Evolutionary conservation across 1,284 basidiomycete genomes (phyloP), one percentile per base, ranked within the genome.

Genomic region (Tremellales sp.): DNA sequence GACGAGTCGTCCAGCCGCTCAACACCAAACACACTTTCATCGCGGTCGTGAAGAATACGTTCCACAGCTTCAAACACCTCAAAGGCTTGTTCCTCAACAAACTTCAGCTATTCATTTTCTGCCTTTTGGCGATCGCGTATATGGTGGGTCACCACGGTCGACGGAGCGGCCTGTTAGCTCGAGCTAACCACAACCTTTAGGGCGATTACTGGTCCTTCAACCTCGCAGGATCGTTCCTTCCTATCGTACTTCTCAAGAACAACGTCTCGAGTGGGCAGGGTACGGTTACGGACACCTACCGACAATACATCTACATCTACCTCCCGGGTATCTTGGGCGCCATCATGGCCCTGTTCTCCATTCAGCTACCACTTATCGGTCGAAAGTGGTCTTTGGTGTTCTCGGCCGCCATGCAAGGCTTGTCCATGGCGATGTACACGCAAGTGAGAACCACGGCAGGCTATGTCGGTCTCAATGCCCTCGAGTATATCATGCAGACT

Each of bases 331-430:
- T 72, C 32, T 46, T 66, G 22, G 71, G 70, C 35, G 61, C 65
- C 7, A 55, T 71, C 2, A 48, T 71, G 18, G 72, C 70, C 9
- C 52, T 69, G 9, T 53, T 65, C 4, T 62, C 72, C 33, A 66
- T 74, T 43, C 68, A 73, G 48, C 53, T 73, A 2, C 71, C 70
- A 7, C 57, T 66, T 12, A 36, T 73, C 5, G 73, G 73, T 2
- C 40, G 74, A 24, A 73, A 74, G 43, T 73, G 71, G 70, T 66
- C 65, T 4, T 60, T 74, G 43, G 70, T 74, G n/a, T 54, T 71
- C 25, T 65, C 65, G 5, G 70, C 70, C 2, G 60, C 63, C 0
- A 50, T 73, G 40, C 71, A 74, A 63, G 73, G 70, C 10, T 45
- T 72, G 0, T 60, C 64, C 2, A 65, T 75, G 56, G 73, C 74